Evolutionary conservation across 805 yeast genomes (phyloP).

Genomic region (Candida insectorum): DNA sequence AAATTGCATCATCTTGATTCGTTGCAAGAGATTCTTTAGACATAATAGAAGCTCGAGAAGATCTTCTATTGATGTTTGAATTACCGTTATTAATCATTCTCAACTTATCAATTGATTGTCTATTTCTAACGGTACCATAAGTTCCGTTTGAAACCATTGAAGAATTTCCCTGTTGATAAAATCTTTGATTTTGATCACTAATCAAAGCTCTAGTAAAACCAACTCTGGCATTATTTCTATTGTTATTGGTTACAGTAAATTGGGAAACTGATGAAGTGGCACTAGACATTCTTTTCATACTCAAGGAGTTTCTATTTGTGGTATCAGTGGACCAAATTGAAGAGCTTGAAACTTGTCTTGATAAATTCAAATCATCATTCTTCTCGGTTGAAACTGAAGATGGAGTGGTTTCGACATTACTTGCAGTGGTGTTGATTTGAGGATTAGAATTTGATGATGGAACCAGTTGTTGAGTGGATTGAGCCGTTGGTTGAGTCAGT

Average conservation of each 20-base stretch:
- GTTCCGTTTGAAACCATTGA: conserved; percentile 8
- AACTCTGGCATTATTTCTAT: conserved; percentile 18
- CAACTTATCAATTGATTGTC: conserved; percentile 27
- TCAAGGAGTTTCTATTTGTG: conserved; percentile 19
- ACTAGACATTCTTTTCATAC: conserved; percentile 27
- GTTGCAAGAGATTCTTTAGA: conserved; percentile 26
- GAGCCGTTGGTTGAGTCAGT: not conserved
- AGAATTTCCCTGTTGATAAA: conserved; percentile 16
- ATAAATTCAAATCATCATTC: conserved; percentile 6
- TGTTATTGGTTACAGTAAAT: conserved; percentile 16
- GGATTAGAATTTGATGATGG: not conserved
- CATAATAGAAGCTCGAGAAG: conserved; percentile 32
- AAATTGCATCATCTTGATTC: conserved; percentile 25
- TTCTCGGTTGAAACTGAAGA: not conserved
- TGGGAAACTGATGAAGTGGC: conserved; percentile 28
- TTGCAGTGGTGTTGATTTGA: not conserved
- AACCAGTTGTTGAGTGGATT: not conserved
- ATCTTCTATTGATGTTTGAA: conserved; percentile 22
- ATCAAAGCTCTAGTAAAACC: conserved; percentile 41
- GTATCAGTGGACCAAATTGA: conserved; percentile 39
- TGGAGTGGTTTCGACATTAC: not conserved
- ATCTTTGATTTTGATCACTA: conserved; percentile 24
- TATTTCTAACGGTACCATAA: conserved; percentile 13
- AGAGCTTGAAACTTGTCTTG: conserved; percentile 25
- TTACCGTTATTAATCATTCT: conserved; percentile 4